These are phyloP conservation scores for Syncephalastrum contaminatum DNA, from an alignment of 371 early-diverging fungal genomes.

Conservation along the genomic window DNA sequence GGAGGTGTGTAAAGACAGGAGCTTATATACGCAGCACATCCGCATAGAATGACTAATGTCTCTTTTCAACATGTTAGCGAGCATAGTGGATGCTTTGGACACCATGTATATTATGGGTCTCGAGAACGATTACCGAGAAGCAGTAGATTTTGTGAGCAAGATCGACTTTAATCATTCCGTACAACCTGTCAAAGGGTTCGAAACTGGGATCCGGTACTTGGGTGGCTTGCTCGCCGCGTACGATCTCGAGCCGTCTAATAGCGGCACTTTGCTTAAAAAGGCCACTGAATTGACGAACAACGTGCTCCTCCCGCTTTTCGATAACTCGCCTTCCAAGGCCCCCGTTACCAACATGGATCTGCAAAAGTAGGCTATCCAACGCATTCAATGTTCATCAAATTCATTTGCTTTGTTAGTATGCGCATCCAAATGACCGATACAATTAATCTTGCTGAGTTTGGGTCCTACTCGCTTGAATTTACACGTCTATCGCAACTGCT, in stretches of 20 bases:
- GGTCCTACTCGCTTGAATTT: conserved; percentile 84
- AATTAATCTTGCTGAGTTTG: conserved; percentile 72
- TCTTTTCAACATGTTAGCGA: conserved; percentile 33
- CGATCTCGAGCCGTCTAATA: conserved; percentile 47
- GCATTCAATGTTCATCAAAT: not conserved
- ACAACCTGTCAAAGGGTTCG: conserved; percentile 53
- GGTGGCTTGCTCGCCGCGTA: conserved; percentile 66
- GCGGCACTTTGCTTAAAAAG: conserved; percentile 57
- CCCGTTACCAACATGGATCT: conserved; percentile 75
- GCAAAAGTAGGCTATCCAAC: conserved; percentile 15
- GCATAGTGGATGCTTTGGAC: conserved; percentile 84
- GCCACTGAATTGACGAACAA: conserved; percentile 75
- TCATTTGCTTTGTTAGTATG: not conserved
- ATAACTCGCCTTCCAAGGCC: conserved; percentile 57
- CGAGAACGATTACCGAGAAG: conserved; percentile 49
- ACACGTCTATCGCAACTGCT: conserved; percentile 73
- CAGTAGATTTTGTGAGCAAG: conserved; percentile 55
- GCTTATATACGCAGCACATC: not conserved
- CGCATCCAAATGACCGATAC: conserved; percentile 2
- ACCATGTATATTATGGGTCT: conserved; percentile 81
- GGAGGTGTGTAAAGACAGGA: conserved; percentile 22
- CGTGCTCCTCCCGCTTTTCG: conserved; percentile 71
- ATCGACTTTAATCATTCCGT: conserved; percentile 45
- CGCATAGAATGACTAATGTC: not conserved
- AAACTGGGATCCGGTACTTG: conserved; percentile 71